A percentile compares a stretch with the other conserved stretches of the same genome.
Conservation (phyloP, 108 stramenopile genomes). For the Pseudonitzschia delicatissima region DNA sequence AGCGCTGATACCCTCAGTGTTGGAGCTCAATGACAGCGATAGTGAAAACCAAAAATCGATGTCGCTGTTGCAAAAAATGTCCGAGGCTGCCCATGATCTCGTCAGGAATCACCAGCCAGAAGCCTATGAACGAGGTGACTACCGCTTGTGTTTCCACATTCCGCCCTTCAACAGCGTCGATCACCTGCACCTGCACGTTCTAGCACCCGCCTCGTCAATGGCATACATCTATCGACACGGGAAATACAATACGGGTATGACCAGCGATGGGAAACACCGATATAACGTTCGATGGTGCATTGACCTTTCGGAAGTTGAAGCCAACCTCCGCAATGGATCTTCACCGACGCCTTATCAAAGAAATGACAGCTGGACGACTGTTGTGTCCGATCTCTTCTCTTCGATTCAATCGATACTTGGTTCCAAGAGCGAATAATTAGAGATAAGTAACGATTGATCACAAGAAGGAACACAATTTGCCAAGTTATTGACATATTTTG, state of each 20-base stretch:
- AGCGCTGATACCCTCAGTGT: constrained; percentile 32
- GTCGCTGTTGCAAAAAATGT: constrained; percentile 51
- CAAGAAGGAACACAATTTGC: too few relatives aligned
- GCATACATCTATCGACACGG: constrained; percentile 27
- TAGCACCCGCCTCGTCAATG: constrained; percentile 68
- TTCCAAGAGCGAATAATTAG: too few relatives aligned
- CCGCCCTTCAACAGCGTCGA: constrained; percentile 70
- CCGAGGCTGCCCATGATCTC: constrained; percentile 41
- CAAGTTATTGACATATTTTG: too few relatives aligned
- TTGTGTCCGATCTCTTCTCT: background rate
- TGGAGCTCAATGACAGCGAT: constrained; percentile 21
- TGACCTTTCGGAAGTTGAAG: constrained; percentile 31
- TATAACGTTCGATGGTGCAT: constrained; percentile 40
- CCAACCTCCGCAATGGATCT: constrained; percentile 30
- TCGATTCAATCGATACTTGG: constrained; percentile 2
- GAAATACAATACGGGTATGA: constrained; percentile 42
- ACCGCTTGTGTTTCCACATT: constrained; percentile 64
- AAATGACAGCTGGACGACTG: background rate
- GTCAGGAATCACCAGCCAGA: constrained; percentile 40
- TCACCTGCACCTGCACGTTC: constrained; percentile 77
- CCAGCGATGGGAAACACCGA: background rate
- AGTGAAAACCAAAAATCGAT: background rate
- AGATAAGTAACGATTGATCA: too few relatives aligned
- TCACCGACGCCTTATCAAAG: constrained; percentile 29
- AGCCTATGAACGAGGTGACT: constrained; percentile 40